phyloP scores from a whole-genome alignment of 106 monocot species.

The Chionographis japonica region DNA sequence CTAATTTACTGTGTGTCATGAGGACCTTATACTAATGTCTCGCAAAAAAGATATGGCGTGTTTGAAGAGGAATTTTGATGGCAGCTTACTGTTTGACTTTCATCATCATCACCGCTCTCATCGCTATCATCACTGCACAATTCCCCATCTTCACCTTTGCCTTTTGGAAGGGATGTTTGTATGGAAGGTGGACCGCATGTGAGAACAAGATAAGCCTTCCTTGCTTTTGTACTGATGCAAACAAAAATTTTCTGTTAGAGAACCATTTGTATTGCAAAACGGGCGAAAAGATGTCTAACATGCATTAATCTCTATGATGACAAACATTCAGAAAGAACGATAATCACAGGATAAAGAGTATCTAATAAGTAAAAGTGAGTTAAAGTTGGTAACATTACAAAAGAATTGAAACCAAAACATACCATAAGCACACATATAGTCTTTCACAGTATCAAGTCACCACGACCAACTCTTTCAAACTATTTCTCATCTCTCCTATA shows the following conservation, averaged over 20 bases:
- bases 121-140: constrained; percentile 64
- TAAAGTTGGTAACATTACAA: too few species aligned
- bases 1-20: too few species aligned
- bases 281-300: not conserved
- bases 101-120: constrained; percentile 37
- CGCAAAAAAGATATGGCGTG: too few species aligned
- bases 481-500: too few species aligned
- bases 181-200: constrained; percentile 80
- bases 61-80: not conserved
- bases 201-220: constrained; percentile 93
- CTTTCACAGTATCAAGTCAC: too few species aligned
- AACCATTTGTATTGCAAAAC: not conserved
- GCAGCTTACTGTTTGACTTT: constrained; percentile 61
- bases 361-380: too few species aligned
- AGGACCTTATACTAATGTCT: too few species aligned
- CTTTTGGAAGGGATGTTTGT: constrained; percentile 71
- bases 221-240: constrained; percentile 69
- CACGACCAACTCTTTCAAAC: too few species aligned
- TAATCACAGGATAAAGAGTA: too few species aligned
- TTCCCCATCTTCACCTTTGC: constrained; percentile 87
- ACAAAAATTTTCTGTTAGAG: not conserved
- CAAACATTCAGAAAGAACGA: too few species aligned
- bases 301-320: not conserved
- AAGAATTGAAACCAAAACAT: too few species aligned
- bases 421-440: too few species aligned